These are phyloP conservation scores for Fusarium pseudonygamai DNA, from an alignment of 2,329 filamentous ascomycete species.

Conservation along the genomic window DNA sequence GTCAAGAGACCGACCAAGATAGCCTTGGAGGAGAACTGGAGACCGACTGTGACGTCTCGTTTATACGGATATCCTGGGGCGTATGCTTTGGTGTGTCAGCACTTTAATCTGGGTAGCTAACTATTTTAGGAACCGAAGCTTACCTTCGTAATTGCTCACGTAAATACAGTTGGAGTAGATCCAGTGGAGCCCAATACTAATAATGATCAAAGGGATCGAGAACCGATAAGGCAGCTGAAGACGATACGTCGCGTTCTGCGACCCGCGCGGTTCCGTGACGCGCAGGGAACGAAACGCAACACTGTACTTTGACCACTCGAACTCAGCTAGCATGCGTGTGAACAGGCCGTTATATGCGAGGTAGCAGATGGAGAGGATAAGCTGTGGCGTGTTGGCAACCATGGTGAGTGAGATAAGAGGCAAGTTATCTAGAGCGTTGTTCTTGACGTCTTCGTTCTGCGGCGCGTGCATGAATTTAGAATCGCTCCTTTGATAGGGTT, in stretches of 20 bases:
- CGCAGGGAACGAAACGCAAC: constrained; percentile 15
- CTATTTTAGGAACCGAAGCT: not conserved
- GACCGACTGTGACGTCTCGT: not conserved
- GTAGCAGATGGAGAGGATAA: constrained; percentile 27
- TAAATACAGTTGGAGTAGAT: constrained; percentile 34
- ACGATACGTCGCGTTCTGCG: constrained; percentile 31
- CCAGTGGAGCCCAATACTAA: constrained; percentile 34
- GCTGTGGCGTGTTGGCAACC: constrained; percentile 25
- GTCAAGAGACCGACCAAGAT: constrained; percentile 2
- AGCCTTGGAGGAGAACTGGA: constrained; percentile 24
- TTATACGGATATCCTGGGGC: not conserved
- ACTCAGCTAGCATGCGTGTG: constrained; percentile 32
- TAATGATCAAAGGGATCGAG: constrained; percentile 28
- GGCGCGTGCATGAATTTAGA: constrained; percentile 13
- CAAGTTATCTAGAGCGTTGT: accelerated
- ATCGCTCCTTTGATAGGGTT: not conserved
- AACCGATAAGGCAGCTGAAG: constrained; percentile 37
- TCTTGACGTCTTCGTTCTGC: not conserved
- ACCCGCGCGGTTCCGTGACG: constrained; percentile 22
- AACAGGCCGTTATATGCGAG: constrained; percentile 27
- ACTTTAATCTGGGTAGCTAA: not conserved
- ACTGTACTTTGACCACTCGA: constrained; percentile 28
- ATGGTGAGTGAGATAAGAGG: constrained; percentile 4
- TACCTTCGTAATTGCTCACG: constrained; percentile 34
- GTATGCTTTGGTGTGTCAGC: constrained; percentile 1